Conservation (phyloP, 257 asterid species). For the Capsicum chinense region DNA sequence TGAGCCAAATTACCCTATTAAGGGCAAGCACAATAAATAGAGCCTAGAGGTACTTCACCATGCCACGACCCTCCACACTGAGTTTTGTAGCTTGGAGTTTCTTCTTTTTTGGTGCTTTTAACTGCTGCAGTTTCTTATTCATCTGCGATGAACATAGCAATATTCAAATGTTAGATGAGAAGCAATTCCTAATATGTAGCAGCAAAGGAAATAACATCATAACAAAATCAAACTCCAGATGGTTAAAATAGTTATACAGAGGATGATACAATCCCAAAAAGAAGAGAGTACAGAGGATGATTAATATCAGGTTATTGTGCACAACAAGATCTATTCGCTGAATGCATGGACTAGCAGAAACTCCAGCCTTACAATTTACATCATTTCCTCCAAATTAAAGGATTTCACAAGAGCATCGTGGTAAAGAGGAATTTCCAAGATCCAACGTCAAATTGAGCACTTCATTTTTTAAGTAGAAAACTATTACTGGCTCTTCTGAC, state of each 20-base stretch:
- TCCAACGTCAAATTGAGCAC: constrained; percentile 2
- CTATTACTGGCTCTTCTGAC: constrained; percentile 10
- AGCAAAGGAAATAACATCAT: constrained; percentile 15
- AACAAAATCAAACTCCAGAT: neutral
- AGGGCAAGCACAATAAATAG: constrained; percentile 21
- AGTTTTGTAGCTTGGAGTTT: constrained; percentile 91
- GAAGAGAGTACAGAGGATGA: neutral
- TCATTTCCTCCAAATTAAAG: constrained; percentile 2
- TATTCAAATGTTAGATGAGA: neutral
- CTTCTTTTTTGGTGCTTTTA: constrained; percentile 84
- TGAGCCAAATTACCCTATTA: constrained; percentile 20
- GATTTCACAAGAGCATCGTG: neutral
- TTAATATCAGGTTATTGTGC: neutral
- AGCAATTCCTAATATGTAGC: neutral
- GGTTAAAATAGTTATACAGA: neutral
- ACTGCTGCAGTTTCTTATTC: constrained; percentile 92
- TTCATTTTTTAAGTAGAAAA: neutral
- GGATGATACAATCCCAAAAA: neutral
- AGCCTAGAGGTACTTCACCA: constrained; percentile 78
- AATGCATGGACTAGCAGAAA: neutral
- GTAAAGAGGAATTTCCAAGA: neutral
- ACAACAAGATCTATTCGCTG: neutral
- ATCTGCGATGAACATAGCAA: constrained; percentile 51
- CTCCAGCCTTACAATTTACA: neutral
- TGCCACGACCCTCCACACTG: constrained; percentile 96